Evolutionary conservation across 1,139 yeast genomes (phyloP), one percentile per base, ranked within the genome.

Genomic region (Yamadazyma atlantica): DNA sequence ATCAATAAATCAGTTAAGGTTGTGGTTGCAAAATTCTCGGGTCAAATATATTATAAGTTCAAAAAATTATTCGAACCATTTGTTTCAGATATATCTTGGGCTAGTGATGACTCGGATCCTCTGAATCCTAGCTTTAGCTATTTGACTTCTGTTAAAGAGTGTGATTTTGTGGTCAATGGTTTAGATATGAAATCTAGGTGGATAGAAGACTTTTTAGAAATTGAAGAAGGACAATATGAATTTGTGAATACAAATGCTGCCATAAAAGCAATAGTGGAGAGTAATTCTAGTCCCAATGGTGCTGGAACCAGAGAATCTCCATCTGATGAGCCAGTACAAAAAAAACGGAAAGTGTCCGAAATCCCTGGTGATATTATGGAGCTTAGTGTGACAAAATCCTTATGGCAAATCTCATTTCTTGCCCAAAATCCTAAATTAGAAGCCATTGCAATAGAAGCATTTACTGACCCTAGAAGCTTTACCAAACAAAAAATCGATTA

Each of bases 311-410:
- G 24, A 12, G 32, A 27, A 6, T 11, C 32, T 17, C 24, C 29
- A 9, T 22, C 29, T 7, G 27, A 25, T 15, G 41, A 33, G 3
- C 29, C 27, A 9, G 7, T 38, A 23, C 19, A 19, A 19, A 45
- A 35, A 51, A 54, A 42, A 46, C 43, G 55, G 28, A 56, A 47
- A 41, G 12, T 44, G 6, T 47, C 41, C 2, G 32, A 30, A 3
- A 44, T 50, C 2, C 35, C 46, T 21, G 73, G 73, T 2, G 72
- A 69, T 32, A 48, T 62, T 2, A 58, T 69, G 15, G 73, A 68
- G 40, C 57, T 70, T 33, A 54, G 49, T 35, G 32, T 70, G 7
- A 49, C 53, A 1, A 57, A 50, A 34, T 64, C 73, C 4, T 45
- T 64, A 37, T 71, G 73, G 74, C 56, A 45, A 17, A 19, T 49